Percentiles rank a stretch among this genome's conserved stretches.
phyloP scores from a whole-genome alignment of 1,284 basidiomycete species.

The Pseudozyma sp. region DNA sequence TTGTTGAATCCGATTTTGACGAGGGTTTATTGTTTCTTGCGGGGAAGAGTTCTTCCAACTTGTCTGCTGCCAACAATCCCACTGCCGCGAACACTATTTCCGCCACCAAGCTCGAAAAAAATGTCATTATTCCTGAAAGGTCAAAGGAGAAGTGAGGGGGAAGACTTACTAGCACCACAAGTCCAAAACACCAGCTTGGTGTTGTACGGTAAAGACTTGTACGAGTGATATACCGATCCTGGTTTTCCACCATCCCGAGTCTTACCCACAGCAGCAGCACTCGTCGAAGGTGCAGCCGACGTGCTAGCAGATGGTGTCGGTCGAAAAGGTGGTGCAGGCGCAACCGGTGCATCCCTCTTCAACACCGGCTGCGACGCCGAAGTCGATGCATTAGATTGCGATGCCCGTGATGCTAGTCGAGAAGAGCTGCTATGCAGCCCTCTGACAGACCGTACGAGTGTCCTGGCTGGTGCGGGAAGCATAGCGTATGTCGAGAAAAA shows the following conservation, averaged over 20 bases:
- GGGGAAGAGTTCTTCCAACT: conserved; percentile 41
- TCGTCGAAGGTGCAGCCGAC: no score
- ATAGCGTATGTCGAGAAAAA: no score
- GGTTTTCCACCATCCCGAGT: conserved; percentile 16
- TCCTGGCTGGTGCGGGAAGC: no score
- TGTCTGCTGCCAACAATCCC: conserved; percentile 34
- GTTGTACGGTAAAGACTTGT: conserved; percentile 26
- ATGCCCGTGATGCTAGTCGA: not conserved
- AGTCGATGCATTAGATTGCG: not conserved
- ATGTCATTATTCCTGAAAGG: not conserved
- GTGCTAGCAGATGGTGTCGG: not conserved
- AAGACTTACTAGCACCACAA: conserved; percentile 30
- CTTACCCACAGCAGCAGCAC: no score
- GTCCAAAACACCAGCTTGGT: conserved; percentile 42
- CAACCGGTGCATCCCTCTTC: conserved; percentile 10
- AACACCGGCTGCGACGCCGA: conserved; percentile 18
- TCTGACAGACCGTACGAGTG: no score
- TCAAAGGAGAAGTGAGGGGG: not conserved
- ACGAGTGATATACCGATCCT: conserved; percentile 11
- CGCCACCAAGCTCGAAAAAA: no score
- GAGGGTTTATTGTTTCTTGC: conserved; percentile 27
- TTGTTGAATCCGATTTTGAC: not conserved
- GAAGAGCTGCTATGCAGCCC: no score
- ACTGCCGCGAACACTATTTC: conserved; percentile 26
- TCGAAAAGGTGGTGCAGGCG: conserved; percentile 4